Evolutionary conservation across 768 basidiomycete genomes (phyloP).

Genomic region (Boletus patriciae): DNA sequence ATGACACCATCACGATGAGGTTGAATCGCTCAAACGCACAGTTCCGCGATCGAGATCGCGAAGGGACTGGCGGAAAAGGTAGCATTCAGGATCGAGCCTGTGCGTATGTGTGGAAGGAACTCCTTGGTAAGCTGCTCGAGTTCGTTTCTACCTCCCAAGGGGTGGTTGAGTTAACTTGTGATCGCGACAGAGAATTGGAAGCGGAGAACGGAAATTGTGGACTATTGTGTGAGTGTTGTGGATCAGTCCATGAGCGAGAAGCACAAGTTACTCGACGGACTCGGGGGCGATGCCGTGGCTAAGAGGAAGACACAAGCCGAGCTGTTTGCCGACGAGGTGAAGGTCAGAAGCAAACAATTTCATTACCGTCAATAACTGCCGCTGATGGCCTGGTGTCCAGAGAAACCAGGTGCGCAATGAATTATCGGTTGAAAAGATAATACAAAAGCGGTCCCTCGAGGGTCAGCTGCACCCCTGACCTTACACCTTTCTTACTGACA

Average conservation of each 20-base stretch:
- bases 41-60: conserved; percentile 69
- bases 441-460: conserved; percentile 67
- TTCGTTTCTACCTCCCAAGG: conserved; percentile 14
- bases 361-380: conserved; percentile 32
- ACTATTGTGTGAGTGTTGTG: conserved; percentile 72
- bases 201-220: conserved; percentile 67
- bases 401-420: conserved; percentile 76
- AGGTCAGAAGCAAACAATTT: conserved; percentile 46
- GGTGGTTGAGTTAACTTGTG: conserved; percentile 20
- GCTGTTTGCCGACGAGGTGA: conserved; percentile 66
- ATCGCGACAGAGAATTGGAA: conserved; percentile 60
- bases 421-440: conserved; percentile 67
- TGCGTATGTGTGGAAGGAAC: conserved; percentile 71
- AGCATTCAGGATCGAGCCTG: conserved; percentile 75
- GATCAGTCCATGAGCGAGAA: conserved; percentile 64
- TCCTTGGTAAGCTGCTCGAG: conserved; percentile 58
- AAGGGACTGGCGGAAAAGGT: conserved; percentile 43
- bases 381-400: conserved; percentile 41
- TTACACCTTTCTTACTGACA: conserved; percentile 20
- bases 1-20: conserved; percentile 79
- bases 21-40: conserved; percentile 77
- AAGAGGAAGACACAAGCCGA: conserved; percentile 55
- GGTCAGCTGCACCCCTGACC: conserved; percentile 44
- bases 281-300: conserved; percentile 43
- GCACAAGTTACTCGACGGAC: conserved; percentile 43